Base-by-base conservation (phyloP, 2,329 filamentous ascomycete species). In the Coleophoma cylindrospora region DNA sequence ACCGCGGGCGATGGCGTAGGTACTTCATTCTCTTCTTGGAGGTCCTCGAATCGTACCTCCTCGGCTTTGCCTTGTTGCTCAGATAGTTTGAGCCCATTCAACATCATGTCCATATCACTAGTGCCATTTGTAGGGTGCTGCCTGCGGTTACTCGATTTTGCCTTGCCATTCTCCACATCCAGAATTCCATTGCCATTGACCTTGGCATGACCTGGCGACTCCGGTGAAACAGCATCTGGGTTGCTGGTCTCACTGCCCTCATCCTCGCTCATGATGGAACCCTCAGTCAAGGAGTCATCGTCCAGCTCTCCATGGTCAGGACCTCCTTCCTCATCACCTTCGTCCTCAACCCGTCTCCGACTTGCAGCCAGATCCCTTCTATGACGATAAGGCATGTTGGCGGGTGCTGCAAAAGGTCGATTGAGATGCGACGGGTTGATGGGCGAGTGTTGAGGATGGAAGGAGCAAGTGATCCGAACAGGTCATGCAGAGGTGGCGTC, bases 341-440 rank as follows among this genome's bases (percentile, higher is more conserved):
- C 84, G 62, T 88, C 84, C 67, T 84, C 83, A 57, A 83, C 76
- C 60, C 84, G 80, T 66, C 85, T 82, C 63, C 84, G 80, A 60
- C 81, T 81, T 65, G 82, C 81, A 67, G 86, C 79, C 61, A 81
- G 68, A 69, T 83, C 84, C 70, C 79, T 84, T 68, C 82, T 80
- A 64, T 80, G 78, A 63, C 77, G 66, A 49, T 71, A 67, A 64
- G 71, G 73, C 76, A 79, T 80, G 47, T 55, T 68, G 58, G 57
- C 54, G 57, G 59, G 49, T 53, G 61, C 45, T 56, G 53, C 44
- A 52, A 53, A 56, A 48, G 56, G 57, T 57, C 57, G 60, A 55
- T 55, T 51, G 57, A 61, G 58, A 58, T 64, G 58, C 55, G 61
- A 64, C 62, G 61, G 61, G 61, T 57, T 60, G 58, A 48, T 56